phyloP scores from a whole-genome alignment of 306 rosid genomes.

The Astragalus glycyphyllos region DNA sequence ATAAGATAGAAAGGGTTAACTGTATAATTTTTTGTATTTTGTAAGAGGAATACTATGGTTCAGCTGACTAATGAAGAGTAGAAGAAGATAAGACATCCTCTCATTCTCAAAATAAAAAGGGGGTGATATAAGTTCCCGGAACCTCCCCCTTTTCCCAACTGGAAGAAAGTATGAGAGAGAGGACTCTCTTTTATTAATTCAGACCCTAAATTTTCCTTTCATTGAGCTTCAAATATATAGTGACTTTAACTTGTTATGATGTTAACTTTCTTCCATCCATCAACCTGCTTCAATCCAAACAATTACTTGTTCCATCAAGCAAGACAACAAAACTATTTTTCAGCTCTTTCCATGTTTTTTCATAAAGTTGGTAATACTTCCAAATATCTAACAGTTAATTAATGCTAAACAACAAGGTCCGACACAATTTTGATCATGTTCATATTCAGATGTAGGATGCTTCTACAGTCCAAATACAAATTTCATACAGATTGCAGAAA shows the following conservation, averaged over 20 bases:
- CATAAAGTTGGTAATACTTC: conserved; percentile 24
- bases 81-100: neutral
- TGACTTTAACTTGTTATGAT: neutral
- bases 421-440: conserved; percentile 28
- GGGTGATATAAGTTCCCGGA: neutral
- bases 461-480: conserved; percentile 13
- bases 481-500: conserved; percentile 14
- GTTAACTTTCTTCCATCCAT: conserved; percentile 21
- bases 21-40: conserved; percentile 10
- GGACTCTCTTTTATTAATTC: neutral
- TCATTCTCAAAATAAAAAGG: conserved; percentile 18
- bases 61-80: conserved; percentile 7
- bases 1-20: conserved; percentile 38
- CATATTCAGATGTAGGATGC: conserved; percentile 21
- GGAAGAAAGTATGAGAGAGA: neutral
- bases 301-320: conserved; percentile 30
- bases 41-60: conserved; percentile 2
- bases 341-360: conserved; percentile 21
- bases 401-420: conserved; percentile 32
- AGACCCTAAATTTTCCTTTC: conserved; percentile 21
- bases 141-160: neutral
- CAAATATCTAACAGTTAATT: conserved; percentile 13
- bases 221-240: conserved; percentile 24
- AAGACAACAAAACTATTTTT: conserved; percentile 22
- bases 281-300: conserved; percentile 7